Base-by-base conservation (phyloP, 2,329 filamentous ascomycete genomes). In the Intubia oerlemansii region DNA sequence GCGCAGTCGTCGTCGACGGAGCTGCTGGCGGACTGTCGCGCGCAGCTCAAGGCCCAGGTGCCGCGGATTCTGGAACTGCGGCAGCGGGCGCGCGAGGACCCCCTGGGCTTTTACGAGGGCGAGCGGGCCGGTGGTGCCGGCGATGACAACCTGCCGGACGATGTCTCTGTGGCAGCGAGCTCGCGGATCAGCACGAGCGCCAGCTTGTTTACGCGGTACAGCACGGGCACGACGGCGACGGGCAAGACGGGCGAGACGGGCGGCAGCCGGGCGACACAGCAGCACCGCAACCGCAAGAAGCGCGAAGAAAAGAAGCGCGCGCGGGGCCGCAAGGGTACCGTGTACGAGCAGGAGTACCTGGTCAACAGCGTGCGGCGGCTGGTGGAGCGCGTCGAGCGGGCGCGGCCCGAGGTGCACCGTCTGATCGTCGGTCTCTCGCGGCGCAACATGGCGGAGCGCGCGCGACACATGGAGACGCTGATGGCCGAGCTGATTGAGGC, bases 271-370 rank as follows among this genome's bases (percentile, higher is more conserved):
- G 25, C 36, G 2, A 31, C 28, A n/a, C 25, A 32, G 30, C 34
- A 36, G 23, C 77, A 69, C 44, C 91, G 88, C 58, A 93, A 91
- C 45, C 70, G 82, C 29, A 62, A 72, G 12, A 62, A 75, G 15
- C 64, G 82, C 13, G 88, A 98, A 50, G 88, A 98, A 57, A 71
- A 91, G 48, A 98, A 98, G 62, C 70, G 85, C 11, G 88, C 88
- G 1, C 61, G 81, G 7, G 88, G 88, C 15, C 85, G 92, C 48
- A 95, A 95, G 57, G 88, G 88, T 9, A 92, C 80, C 11, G 79
- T 98, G 5, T 98, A 98, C 49, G 88, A 98, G 49, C 85, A 95
- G 45, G 88, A 95, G 50, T 98, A 98, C 48, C 65, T 98, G 5
- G 73, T 92, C 33, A 88, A 84, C 47, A 85, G 75, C 39, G 71